These are phyloP conservation scores for Coleophoma crateriformis DNA, from an alignment of 2,329 filamentous ascomycete species.

Conservation along the genomic window DNA sequence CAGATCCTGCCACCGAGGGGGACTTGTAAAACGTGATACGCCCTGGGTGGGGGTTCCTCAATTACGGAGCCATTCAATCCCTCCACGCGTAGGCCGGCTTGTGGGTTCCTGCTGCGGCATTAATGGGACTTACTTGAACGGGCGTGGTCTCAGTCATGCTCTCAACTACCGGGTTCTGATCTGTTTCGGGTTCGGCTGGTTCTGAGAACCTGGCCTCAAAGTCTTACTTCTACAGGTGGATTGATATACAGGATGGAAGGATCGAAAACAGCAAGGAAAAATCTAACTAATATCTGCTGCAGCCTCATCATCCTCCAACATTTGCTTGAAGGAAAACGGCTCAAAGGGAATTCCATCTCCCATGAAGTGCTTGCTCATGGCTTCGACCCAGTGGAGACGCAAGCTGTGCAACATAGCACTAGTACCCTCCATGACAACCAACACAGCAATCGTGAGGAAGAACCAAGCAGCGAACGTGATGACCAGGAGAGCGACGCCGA, in stretches of 20 bases:
- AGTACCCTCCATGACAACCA: slow-evolving; percentile 94
- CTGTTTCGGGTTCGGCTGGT: no score
- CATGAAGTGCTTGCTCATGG: slow-evolving; percentile 96
- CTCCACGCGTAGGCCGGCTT: neutral
- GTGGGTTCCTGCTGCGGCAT: neutral
- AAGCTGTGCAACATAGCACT: slow-evolving; percentile 93
- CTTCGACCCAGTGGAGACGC: slow-evolving; percentile 92
- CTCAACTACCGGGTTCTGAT: no score
- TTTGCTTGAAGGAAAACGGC: slow-evolving; percentile 80
- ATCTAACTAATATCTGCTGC: slow-evolving; percentile 42
- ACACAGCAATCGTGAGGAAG: slow-evolving; percentile 69
- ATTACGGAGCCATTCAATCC: neutral
- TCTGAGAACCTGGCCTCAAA: neutral
- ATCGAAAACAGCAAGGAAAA: slow-evolving; percentile 6
- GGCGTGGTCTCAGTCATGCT: no score
- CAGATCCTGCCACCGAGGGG: no score
- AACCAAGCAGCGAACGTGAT: slow-evolving; percentile 88
- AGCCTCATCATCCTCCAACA: slow-evolving; percentile 77
- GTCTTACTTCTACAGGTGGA: slow-evolving; percentile 18
- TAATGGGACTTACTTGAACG: neutral
- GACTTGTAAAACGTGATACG: no score
- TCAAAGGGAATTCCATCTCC: slow-evolving; percentile 83
- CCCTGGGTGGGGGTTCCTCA: neutral
- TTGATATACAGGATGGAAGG: slow-evolving; percentile 8
- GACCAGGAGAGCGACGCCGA: slow-evolving; percentile 77